phyloP scores from a whole-genome alignment of 305 asterid genomes.

The Solanum aculeatissimum region DNA sequence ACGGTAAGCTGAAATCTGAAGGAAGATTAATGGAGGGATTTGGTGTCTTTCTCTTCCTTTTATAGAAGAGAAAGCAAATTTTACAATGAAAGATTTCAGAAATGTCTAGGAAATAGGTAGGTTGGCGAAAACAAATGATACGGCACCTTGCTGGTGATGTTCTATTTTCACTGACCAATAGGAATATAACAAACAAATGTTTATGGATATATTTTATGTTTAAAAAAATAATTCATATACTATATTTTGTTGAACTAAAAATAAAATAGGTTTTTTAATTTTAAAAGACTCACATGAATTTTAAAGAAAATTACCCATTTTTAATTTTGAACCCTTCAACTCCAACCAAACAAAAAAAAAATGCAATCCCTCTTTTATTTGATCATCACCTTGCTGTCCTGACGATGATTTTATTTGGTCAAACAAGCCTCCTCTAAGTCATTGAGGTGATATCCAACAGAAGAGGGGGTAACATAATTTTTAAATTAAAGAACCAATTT shows the following conservation, averaged over 20 bases:
- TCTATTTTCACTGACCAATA: not conserved
- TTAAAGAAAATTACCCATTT: not conserved
- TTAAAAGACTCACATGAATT: not conserved
- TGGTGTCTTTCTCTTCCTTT: not conserved
- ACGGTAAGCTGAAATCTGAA: not conserved
- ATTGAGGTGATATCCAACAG: not conserved
- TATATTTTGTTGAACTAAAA: not conserved
- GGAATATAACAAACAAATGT: not conserved
- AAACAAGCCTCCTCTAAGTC: not conserved
- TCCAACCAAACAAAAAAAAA: not conserved
- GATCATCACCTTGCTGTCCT: not conserved
- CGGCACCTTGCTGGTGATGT: not conserved
- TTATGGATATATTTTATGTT: too few species aligned
- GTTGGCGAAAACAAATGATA: not conserved
- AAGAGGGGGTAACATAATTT: not conserved
- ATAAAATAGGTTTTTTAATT: not conserved
- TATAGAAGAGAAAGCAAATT: not conserved
- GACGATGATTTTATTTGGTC: not conserved
- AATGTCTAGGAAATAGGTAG: not conserved
- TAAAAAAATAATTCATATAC: not conserved
- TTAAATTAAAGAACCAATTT: too few species aligned
- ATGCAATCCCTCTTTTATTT: not conserved
- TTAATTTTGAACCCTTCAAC: too few species aligned
- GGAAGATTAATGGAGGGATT: not conserved
- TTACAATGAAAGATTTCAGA: not conserved